Percentiles rank a stretch among this genome's conserved stretches.
Conservation (phyloP, 1,139 yeast species). For the Taiozyma sp. region DNA sequence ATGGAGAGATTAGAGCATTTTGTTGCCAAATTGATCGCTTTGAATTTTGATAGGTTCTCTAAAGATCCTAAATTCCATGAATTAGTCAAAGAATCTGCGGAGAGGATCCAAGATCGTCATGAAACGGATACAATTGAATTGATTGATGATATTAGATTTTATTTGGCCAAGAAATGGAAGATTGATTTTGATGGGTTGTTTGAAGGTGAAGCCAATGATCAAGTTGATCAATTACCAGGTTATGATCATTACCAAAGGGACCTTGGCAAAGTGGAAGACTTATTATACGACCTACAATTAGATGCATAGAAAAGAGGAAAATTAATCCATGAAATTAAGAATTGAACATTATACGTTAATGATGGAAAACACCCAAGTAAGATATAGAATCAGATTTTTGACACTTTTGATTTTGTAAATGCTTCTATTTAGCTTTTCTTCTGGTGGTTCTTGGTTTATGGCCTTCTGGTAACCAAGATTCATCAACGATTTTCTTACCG, state of each 20-base stretch:
- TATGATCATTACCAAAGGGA: conserved; percentile 29
- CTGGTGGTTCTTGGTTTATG: conserved; percentile 34
- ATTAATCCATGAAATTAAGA: neutral
- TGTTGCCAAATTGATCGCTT: conserved; percentile 55
- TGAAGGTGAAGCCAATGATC: conserved; percentile 21
- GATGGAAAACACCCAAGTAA: neutral
- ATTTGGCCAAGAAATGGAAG: conserved; percentile 41
- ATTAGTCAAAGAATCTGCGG: conserved; percentile 47
- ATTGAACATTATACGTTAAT: neutral
- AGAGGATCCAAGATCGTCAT: conserved; percentile 54
- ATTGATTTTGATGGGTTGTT: conserved; percentile 23
- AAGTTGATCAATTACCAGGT: conserved; percentile 18
- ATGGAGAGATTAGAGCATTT: conserved; percentile 62
- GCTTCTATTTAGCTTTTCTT: conserved; percentile 22
- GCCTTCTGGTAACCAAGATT: conserved; percentile 56
- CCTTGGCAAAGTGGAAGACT: conserved; percentile 38
- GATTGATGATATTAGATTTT: conserved; percentile 72
- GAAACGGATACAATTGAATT: conserved; percentile 78
- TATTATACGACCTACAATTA: conserved; percentile 38
- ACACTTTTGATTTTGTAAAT: neutral
- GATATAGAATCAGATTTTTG: too few relatives aligned
- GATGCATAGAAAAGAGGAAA: conserved; percentile 32
- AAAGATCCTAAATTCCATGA: conserved; percentile 32
- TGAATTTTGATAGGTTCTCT: conserved; percentile 38
- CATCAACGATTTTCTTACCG: conserved; percentile 37